These are phyloP conservation scores for Tulasnella sp. DNA, from an alignment of 768 basidiomycete genomes.

Conservation along the genomic window DNA sequence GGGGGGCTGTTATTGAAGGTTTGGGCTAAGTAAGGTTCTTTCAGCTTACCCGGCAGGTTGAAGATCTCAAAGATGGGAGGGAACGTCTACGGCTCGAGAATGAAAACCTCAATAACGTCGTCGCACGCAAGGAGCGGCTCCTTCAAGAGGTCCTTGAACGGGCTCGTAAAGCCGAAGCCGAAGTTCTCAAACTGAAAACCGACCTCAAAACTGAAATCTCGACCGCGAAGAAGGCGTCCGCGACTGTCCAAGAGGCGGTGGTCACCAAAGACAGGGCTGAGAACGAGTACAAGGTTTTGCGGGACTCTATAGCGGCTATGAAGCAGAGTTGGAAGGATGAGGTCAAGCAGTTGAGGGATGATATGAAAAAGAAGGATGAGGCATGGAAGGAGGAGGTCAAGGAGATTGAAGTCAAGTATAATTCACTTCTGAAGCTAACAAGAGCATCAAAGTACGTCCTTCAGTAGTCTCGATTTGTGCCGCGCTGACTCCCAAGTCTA, in stretches of 20 bases:
- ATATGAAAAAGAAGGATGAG: constrained; percentile 66
- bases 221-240: constrained; percentile 61
- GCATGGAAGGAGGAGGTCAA: constrained; percentile 57
- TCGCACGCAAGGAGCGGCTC: constrained; percentile 75
- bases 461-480: constrained; percentile 34
- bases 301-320: constrained; percentile 65
- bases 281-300: constrained; percentile 68
- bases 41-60: constrained; percentile 63
- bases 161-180: constrained; percentile 75
- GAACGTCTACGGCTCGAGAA: constrained; percentile 76
- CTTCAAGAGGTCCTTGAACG: constrained; percentile 81
- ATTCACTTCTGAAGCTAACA: constrained; percentile 33
- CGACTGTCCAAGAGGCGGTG: constrained; percentile 58
- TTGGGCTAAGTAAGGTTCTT: neutral
- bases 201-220: constrained; percentile 65
- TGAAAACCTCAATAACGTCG: constrained; percentile 78
- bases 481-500: no score
- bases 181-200: constrained; percentile 52
- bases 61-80: constrained; percentile 78
- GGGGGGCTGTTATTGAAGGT: no score
- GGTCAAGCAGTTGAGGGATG: constrained; percentile 54
- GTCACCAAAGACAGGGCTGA: constrained; percentile 69
- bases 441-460: constrained; percentile 47
- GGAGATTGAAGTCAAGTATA: constrained; percentile 57
- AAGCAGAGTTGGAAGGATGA: constrained; percentile 65